Conservation (phyloP, 345 rosid genomes). For the Murraya koenigii region DNA sequence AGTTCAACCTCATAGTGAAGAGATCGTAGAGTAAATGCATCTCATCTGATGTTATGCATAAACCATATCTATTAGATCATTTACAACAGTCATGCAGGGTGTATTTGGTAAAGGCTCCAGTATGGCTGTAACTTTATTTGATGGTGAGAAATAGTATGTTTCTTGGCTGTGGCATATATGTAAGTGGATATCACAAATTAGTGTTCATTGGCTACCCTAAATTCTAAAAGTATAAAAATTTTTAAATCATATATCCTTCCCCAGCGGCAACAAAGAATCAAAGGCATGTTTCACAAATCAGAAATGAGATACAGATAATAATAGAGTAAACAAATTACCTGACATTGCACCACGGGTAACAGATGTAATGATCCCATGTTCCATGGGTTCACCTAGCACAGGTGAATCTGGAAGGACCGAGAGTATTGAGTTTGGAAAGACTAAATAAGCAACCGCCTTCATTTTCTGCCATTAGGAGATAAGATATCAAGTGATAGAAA, state of each 20-base stretch:
- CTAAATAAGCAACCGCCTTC: constrained; percentile 77
- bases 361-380: constrained; percentile 78
- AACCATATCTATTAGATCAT: background rate
- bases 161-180: background rate
- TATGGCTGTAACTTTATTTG: background rate
- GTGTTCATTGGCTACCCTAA: background rate
- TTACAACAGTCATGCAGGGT: background rate
- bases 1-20: too few relatives aligned
- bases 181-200: background rate
- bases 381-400: constrained; percentile 54
- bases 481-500: background rate
- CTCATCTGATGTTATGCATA: background rate
- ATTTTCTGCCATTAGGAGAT: constrained; percentile 53
- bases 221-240: background rate
- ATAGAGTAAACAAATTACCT: constrained; percentile 40
- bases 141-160: background rate
- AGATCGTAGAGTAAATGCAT: background rate
- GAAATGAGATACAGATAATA: background rate
- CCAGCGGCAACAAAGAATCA: background rate
- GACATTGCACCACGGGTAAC: constrained; percentile 75
- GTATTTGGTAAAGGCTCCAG: background rate
- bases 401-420: constrained; percentile 54
- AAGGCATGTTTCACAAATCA: background rate
- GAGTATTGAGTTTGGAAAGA: constrained; percentile 67
- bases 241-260: background rate